phyloP scores from a whole-genome alignment of 2,329 filamentous ascomycete species.

The Hypocrella siamensis region DNA sequence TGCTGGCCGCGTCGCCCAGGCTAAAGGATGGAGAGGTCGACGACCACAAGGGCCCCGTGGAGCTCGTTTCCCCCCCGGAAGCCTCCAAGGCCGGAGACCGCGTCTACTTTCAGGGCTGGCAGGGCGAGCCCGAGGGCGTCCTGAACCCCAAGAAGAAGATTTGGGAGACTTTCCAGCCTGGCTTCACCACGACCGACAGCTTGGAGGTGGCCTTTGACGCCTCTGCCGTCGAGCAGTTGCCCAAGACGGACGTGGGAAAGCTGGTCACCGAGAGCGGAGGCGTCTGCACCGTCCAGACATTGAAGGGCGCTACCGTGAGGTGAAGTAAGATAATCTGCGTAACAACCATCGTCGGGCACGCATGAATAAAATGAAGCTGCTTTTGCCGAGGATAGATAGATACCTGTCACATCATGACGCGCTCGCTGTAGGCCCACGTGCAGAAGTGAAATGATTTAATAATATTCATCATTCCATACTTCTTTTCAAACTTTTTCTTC shows the following conservation, averaged over 20 bases:
- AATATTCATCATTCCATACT: too few relatives aligned
- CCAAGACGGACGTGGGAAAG: conserved; percentile 50
- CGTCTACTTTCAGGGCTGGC: conserved; percentile 88
- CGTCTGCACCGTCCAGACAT: conserved; percentile 65
- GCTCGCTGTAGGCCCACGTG: too few relatives aligned
- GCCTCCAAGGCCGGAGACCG: conserved; percentile 70
- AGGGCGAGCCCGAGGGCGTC: conserved; percentile 80
- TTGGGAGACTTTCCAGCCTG: conserved; percentile 93
- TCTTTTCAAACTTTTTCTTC: too few relatives aligned
- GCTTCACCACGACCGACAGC: conserved; percentile 74
- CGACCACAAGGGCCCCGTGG: conserved; percentile 78
- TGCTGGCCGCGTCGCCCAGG: conserved; percentile 81
- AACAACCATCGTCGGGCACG: not conserved
- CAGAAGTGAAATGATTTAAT: too few relatives aligned
- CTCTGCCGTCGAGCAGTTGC: conserved; percentile 56
- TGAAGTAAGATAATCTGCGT: conserved; percentile 17
- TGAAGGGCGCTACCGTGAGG: conserved; percentile 70
- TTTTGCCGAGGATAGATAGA: not conserved
- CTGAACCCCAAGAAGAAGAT: conserved; percentile 99
- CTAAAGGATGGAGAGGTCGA: conserved; percentile 68
- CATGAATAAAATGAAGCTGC: not conserved
- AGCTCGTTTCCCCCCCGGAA: conserved; percentile 73
- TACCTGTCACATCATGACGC: too few relatives aligned
- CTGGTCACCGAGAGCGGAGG: conserved; percentile 66
- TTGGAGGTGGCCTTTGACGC: conserved; percentile 82